A percentile compares a stretch with the other conserved stretches of the same genome.
These are phyloP conservation scores for Mortierella sp. DNA, from an alignment of 371 early-diverging fungal species.

Conservation along the genomic window DNA sequence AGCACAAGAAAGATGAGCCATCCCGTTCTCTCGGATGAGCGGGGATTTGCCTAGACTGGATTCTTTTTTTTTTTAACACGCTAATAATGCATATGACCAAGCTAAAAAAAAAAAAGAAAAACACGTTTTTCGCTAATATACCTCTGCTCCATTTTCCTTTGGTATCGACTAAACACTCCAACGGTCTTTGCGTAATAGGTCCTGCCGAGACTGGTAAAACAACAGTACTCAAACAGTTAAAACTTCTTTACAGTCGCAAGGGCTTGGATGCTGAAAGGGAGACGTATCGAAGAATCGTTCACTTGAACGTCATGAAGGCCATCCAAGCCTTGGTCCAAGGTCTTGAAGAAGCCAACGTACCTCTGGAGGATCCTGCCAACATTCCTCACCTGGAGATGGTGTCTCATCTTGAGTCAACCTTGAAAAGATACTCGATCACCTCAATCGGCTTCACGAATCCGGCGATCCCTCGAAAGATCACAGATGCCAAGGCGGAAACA, in stretches of 20 bases:
- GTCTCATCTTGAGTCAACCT: conserved; percentile 33
- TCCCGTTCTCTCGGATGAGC: background rate
- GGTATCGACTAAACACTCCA: no score
- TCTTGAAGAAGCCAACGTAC: conserved; percentile 27
- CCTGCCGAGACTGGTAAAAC: conserved; percentile 62
- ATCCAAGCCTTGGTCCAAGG: conserved; percentile 53
- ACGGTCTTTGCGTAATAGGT: conserved; percentile 50
- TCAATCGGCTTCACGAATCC: conserved; percentile 41
- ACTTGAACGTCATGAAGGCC: conserved; percentile 57
- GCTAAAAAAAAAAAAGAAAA: no score
- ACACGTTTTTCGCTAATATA: no score
- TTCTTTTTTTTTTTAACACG: background rate
- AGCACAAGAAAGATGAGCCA: background rate
- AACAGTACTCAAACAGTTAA: conserved; percentile 60
- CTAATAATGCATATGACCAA: no score
- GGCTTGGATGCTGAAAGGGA: conserved; percentile 56
- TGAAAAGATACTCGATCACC: conserved; percentile 47
- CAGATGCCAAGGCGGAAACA: conserved; percentile 53
- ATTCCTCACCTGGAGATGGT: conserved; percentile 53
- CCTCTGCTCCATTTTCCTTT: background rate
- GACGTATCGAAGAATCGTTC: conserved; percentile 55
- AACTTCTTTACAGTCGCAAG: conserved; percentile 56
- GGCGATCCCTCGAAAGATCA: conserved; percentile 59
- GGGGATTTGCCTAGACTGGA: no score
- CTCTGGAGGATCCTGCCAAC: conserved; percentile 42